These are phyloP conservation scores for Kwoniella shandongensis DNA, from an alignment of 768 basidiomycete species.

Conservation along the genomic window DNA sequence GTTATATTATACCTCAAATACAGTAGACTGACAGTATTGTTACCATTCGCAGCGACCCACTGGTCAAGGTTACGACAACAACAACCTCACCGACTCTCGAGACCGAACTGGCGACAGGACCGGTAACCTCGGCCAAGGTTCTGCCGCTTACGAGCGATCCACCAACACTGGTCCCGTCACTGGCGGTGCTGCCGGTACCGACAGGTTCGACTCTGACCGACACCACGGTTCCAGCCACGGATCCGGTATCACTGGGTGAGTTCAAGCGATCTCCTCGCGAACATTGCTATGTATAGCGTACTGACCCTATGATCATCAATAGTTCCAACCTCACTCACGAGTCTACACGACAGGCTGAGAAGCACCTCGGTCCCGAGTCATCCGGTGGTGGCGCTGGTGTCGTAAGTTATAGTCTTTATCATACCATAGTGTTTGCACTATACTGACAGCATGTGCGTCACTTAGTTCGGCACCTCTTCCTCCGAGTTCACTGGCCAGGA, in stretches of 20 bases:
- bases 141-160: conserved; percentile 26
- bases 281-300: too few relatives aligned
- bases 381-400: conserved; percentile 7
- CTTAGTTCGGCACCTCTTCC: conserved; percentile 37
- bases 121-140: conserved; percentile 25
- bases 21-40: too few relatives aligned
- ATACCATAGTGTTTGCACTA: not conserved
- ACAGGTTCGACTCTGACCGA: conserved; percentile 38
- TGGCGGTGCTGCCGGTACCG: conserved; percentile 38
- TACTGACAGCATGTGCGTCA: not conserved
- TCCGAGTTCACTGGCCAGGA: conserved; percentile 41
- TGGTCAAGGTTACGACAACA: not conserved
- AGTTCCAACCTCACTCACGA: not conserved
- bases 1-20: too few relatives aligned
- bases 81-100: not conserved
- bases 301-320: not conserved
- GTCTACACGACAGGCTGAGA: conserved; percentile 4
- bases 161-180: conserved; percentile 26
- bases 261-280: conserved; percentile 1
- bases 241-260: conserved; percentile 1
- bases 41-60: not conserved
- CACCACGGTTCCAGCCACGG: conserved; percentile 15
- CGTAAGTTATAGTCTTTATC: not conserved
- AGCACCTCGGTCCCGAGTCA: not conserved
- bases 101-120: conserved; percentile 25